These are phyloP conservation scores for Pseudogymnoascus sp. DNA, from an alignment of 2,329 filamentous ascomycete species.

Conservation along the genomic window DNA sequence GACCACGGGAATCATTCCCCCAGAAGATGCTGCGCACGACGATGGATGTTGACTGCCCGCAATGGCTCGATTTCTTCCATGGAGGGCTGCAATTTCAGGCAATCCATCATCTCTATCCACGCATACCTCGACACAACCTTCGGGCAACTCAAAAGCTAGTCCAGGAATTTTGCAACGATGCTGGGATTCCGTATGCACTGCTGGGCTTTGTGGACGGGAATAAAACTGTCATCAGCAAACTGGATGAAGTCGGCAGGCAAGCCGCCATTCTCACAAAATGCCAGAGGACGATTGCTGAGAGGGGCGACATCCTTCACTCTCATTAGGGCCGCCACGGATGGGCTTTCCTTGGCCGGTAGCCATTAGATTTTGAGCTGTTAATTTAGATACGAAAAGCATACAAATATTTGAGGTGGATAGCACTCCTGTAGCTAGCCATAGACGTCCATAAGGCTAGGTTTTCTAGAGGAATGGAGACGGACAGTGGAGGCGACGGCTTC, in stretches of 20 bases:
- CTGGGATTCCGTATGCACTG: slow-evolving; percentile 75
- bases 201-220: slow-evolving; percentile 83
- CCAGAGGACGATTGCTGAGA: slow-evolving; percentile 41
- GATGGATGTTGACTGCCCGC: slow-evolving; percentile 85
- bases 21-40: slow-evolving; percentile 89
- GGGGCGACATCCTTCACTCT: slow-evolving; percentile 27
- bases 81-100: slow-evolving; percentile 86
- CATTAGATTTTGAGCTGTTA: not conserved
- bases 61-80: slow-evolving; percentile 84
- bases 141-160: slow-evolving; percentile 69
- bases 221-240: slow-evolving; percentile 66
- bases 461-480: not conserved
- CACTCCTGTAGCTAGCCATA: not conserved
- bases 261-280: slow-evolving; percentile 72
- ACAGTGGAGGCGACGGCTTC: not conserved
- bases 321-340: slow-evolving; percentile 15
- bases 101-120: slow-evolving; percentile 78
- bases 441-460: not conserved
- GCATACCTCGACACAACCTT: slow-evolving; percentile 79
- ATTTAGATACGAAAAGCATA: not conserved
- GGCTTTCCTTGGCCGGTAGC: not conserved
- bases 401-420: not conserved
- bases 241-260: slow-evolving; percentile 75
- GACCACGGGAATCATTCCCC: slow-evolving; percentile 76
- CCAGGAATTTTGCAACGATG: slow-evolving; percentile 73